A percentile compares a stretch with the other conserved stretches of the same genome.
phyloP scores from a whole-genome alignment of 306 rosid species.

The Acacia acuminata region DNA sequence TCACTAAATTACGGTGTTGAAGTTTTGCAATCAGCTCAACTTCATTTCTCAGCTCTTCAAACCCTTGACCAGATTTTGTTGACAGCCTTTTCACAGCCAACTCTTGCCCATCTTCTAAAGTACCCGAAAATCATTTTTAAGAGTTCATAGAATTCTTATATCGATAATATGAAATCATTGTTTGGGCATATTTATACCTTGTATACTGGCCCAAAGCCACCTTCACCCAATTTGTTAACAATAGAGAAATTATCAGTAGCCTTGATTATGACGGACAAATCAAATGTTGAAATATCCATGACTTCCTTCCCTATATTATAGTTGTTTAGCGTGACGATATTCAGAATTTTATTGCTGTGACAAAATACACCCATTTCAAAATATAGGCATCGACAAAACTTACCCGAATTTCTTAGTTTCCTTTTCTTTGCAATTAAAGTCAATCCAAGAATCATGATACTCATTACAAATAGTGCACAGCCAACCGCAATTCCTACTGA shows the following conservation, averaged over 20 bases:
- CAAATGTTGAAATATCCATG: conserved; percentile 35
- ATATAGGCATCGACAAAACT: neutral
- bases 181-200: conserved; percentile 23
- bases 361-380: neutral
- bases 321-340: neutral
- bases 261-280: conserved; percentile 5
- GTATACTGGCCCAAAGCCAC: conserved; percentile 45
- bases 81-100: conserved; percentile 56
- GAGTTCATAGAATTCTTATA: neutral
- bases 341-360: neutral
- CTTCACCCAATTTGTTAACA: conserved; percentile 34
- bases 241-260: conserved; percentile 38
- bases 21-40: conserved; percentile 33
- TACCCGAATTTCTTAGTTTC: neutral
- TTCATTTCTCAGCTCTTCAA: conserved; percentile 52
- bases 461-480: neutral
- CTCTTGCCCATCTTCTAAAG: conserved; percentile 30
- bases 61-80: conserved; percentile 45
- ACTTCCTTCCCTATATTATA: neutral
- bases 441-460: neutral
- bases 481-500: neutral
- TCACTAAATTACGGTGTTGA: conserved; percentile 55
- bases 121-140: neutral
- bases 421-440: neutral
- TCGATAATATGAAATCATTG: neutral